Evolutionary conservation across 1,284 basidiomycete genomes (phyloP).

Genomic region (Schizophyllum commune): DNA sequence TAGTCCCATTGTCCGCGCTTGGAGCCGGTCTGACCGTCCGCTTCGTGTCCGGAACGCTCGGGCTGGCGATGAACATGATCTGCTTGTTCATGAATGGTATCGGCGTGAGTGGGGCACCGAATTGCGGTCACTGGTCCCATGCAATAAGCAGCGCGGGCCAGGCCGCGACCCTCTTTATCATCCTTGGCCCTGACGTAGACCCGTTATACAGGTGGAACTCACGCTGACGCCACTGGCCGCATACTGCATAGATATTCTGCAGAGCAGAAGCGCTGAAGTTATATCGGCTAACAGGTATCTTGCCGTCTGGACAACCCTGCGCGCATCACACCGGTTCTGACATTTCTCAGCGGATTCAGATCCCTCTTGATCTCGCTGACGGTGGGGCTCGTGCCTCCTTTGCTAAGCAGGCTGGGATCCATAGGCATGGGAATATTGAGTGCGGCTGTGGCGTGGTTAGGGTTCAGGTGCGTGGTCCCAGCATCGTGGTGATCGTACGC

Average conservation of each 20-base stretch:
- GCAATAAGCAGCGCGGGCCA: too few species aligned
- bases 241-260: slow-evolving; percentile 21
- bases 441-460: slow-evolving; percentile 8
- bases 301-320: not conserved
- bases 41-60: slow-evolving; percentile 15
- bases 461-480: not conserved
- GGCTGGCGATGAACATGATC: slow-evolving; percentile 18
- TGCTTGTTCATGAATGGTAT: slow-evolving; percentile 21
- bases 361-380: slow-evolving; percentile 13
- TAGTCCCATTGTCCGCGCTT: slow-evolving; percentile 27
- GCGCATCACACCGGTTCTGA: not conserved
- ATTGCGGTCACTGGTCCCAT: not conserved
- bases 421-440: slow-evolving; percentile 5
- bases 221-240: slow-evolving; percentile 17
- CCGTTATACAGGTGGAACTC: slow-evolving; percentile 10
- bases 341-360: slow-evolving; percentile 11
- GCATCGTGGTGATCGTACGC: not conserved
- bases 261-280: slow-evolving; percentile 30
- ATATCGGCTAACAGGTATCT: slow-evolving; percentile 19
- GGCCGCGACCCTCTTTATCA: slow-evolving; percentile 8
- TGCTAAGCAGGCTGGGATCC: slow-evolving; percentile 12
- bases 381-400: slow-evolving; percentile 13
- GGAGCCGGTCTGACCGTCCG: slow-evolving; percentile 15
- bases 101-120: slow-evolving; percentile 10
- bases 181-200: slow-evolving; percentile 10